phyloP scores from a whole-genome alignment of 2,329 filamentous ascomycete species.

The Fusarium sp. region DNA sequence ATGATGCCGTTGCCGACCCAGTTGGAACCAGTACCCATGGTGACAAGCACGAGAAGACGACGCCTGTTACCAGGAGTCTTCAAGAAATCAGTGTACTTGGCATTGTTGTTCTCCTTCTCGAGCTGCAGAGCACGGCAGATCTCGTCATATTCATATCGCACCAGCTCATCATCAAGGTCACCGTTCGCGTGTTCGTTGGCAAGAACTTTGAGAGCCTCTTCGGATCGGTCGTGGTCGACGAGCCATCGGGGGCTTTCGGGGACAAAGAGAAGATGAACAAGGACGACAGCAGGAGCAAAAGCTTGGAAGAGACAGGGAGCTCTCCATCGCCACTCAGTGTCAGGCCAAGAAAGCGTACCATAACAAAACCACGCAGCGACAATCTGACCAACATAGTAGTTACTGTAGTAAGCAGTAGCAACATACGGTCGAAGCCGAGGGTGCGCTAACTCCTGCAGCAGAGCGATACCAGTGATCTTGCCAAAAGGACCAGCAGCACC shows the following conservation, averaged over 20 bases:
- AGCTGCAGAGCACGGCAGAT: conserved; percentile 70
- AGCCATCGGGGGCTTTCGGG: conserved; percentile 55
- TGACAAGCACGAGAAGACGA: conserved; percentile 68
- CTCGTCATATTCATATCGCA: conserved; percentile 72
- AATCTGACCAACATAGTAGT: conserved; percentile 31
- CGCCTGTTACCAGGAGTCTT: conserved; percentile 72
- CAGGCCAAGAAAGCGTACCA: conserved; percentile 14
- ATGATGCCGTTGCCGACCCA: conserved; percentile 74
- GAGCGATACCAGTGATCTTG: conserved; percentile 26
- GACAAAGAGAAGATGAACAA: conserved; percentile 49
- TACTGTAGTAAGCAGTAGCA: conserved; percentile 30
- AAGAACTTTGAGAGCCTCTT: conserved; percentile 65
- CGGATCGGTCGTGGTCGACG: conserved; percentile 49
- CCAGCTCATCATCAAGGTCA: conserved; percentile 65
- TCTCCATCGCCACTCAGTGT: conserved; percentile 32
- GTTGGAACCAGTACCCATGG: conserved; percentile 73
- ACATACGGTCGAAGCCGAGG: conserved; percentile 30
- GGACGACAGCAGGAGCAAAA: conserved; percentile 28
- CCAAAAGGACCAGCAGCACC: conserved; percentile 23
- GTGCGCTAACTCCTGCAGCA: conserved; percentile 32
- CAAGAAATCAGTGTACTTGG: conserved; percentile 69
- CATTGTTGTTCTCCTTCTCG: conserved; percentile 63
- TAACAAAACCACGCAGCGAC: conserved; percentile 32
- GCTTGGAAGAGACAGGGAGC: conserved; percentile 33
- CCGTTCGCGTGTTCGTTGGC: conserved; percentile 70